A percentile compares a stretch with the other conserved stretches of the same genome.
These are phyloP conservation scores for Neonectria ditissima DNA, from an alignment of 2,329 filamentous ascomycete species.

Conservation along the genomic window DNA sequence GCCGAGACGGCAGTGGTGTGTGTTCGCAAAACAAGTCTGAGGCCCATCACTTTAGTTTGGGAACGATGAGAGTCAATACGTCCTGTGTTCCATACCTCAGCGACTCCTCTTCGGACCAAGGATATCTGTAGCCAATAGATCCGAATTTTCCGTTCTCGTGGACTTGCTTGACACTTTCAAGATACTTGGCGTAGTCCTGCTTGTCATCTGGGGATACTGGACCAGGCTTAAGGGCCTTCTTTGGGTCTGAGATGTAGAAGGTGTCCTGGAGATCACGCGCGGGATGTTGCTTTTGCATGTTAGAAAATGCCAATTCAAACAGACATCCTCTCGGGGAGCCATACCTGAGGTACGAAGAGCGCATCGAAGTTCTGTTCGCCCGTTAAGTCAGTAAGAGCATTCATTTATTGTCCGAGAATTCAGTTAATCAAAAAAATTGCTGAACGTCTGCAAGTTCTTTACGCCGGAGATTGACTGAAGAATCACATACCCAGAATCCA, in stretches of 20 bases:
- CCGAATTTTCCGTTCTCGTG: slow-evolving; percentile 94
- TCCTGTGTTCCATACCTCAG: slow-evolving; percentile 8
- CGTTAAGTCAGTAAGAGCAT: not conserved
- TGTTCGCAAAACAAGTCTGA: slow-evolving; percentile 88
- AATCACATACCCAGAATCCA: slow-evolving; percentile 76
- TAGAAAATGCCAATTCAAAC: not conserved
- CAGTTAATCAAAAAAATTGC: too few species aligned
- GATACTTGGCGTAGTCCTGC: slow-evolving; percentile 74
- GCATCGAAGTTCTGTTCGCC: slow-evolving; percentile 84
- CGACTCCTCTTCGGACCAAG: slow-evolving; percentile 90
- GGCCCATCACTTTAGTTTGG: not conserved
- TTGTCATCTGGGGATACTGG: slow-evolving; percentile 60
- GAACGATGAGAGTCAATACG: not conserved
- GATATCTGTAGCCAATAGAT: slow-evolving; percentile 96
- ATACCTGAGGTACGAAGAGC: slow-evolving; percentile 83
- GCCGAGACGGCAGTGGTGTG: slow-evolving; percentile 95
- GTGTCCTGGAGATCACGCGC: slow-evolving; percentile 98
- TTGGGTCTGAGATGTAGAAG: slow-evolving; percentile 96
- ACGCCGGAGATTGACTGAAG: not conserved
- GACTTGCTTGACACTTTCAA: slow-evolving; percentile 86
- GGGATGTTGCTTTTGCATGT: slow-evolving; percentile 77
- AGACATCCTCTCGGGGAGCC: not conserved
- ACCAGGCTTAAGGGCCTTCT: slow-evolving; percentile 60
- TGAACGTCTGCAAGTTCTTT: not conserved
- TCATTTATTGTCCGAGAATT: not conserved